A percentile compares a stretch with the other conserved stretches of the same genome.
Evolutionary conservation across 139 green algal species (phyloP).

Genomic region (Closterium sp.): DNA sequence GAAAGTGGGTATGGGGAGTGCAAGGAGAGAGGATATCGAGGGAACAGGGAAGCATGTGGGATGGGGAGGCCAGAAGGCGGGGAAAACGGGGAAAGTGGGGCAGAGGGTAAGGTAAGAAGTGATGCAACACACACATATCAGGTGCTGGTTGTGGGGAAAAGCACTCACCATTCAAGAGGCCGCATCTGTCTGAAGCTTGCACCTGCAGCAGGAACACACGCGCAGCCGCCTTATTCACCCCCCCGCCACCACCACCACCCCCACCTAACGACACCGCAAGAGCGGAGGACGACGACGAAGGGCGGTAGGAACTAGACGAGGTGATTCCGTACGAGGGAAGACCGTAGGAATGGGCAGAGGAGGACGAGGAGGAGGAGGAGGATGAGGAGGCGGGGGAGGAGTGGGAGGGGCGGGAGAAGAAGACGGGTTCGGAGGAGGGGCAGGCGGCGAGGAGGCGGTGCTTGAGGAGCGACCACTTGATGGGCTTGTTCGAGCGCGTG

Average conservation of each 20-base stretch:
- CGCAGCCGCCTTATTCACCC: no score
- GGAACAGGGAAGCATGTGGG: no score
- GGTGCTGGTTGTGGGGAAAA: no score
- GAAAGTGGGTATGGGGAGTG: no score
- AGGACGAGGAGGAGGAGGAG: not conserved
- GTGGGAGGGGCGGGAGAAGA: conserved; percentile 9
- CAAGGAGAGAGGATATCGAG: no score
- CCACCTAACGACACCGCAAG: not conserved
- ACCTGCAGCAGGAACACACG: conserved; percentile 47
- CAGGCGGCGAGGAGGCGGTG: conserved; percentile 33
- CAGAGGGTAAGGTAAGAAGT: no score
- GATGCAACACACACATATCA: no score
- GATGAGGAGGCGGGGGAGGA: not conserved
- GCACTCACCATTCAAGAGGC: conserved; percentile 40
- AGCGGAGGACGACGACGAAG: not conserved
- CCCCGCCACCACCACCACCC: no score
- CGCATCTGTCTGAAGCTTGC: conserved; percentile 24
- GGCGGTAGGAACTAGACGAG: not conserved
- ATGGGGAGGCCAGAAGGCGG: no score
- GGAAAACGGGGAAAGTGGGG: no score
- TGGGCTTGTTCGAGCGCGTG: not conserved
- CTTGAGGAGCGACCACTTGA: conserved; percentile 48
- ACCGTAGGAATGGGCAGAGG: not conserved
- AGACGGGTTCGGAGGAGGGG: conserved; percentile 27
- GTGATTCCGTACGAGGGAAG: not conserved